A percentile compares a stretch with the other conserved stretches of the same genome.
Conservation (phyloP, 225 moss, liverwort and hornwort genomes). For the Pseudoscleropodium purum region DNA sequence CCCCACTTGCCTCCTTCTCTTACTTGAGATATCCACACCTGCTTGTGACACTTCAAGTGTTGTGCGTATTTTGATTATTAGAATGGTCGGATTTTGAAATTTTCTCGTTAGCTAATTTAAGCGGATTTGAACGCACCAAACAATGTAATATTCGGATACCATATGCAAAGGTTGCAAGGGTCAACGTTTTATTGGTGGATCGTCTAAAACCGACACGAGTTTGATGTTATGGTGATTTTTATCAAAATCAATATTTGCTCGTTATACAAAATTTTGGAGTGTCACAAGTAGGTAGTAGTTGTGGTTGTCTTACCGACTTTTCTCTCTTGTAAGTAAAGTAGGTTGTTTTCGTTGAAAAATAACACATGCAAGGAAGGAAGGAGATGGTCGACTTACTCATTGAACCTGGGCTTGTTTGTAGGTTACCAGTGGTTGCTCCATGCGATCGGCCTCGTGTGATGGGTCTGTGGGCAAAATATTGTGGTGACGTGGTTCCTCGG, state of each 20-base stretch:
- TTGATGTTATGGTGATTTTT: neutral
- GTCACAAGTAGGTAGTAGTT: neutral
- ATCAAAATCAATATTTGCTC: neutral
- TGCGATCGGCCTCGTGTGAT: slow-evolving; percentile 81
- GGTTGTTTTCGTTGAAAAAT: neutral
- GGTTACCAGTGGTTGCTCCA: slow-evolving; percentile 81
- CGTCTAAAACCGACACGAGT: neutral
- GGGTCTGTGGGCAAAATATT: slow-evolving; percentile 73
- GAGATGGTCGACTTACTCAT: neutral
- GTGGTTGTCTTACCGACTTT: neutral
- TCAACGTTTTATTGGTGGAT: neutral
- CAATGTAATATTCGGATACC: neutral
- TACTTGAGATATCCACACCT: neutral
- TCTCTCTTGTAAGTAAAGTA: neutral
- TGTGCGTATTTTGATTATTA: neutral
- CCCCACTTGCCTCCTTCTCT: neutral
- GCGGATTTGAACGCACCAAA: neutral
- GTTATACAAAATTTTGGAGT: neutral
- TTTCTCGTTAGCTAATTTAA: neutral
- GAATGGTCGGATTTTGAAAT: neutral
- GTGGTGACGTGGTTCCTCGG: slow-evolving; percentile 54
- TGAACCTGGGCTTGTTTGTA: slow-evolving; percentile 1
- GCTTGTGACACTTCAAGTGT: neutral
- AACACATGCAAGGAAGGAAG: neutral
- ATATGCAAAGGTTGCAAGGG: neutral